phyloP scores from a whole-genome alignment of 2,329 filamentous ascomycete species.

The Dichotomopilus funicola region DNA sequence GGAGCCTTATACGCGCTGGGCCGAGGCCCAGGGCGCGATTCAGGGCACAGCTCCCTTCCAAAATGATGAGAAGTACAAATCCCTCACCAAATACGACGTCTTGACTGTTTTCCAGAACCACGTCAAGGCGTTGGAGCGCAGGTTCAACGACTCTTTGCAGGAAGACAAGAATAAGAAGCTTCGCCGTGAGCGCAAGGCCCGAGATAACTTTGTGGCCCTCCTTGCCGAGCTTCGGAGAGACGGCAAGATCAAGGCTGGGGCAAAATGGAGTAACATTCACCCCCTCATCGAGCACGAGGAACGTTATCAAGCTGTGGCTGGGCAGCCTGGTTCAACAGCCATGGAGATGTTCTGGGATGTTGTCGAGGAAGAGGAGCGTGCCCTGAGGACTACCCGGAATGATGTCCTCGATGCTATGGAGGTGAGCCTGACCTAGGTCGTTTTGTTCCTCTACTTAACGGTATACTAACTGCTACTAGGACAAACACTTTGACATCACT shows the following conservation, averaged over 20 bases:
- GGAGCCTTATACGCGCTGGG: slow-evolving; percentile 92
- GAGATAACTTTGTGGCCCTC: slow-evolving; percentile 72
- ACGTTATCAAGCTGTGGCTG: slow-evolving; percentile 76
- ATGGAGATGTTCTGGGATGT: slow-evolving; percentile 95
- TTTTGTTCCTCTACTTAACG: neutral
- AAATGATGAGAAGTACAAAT: slow-evolving; percentile 75
- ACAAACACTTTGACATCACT: slow-evolving; percentile 86
- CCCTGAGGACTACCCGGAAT: slow-evolving; percentile 73
- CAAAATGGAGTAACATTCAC: slow-evolving; percentile 81
- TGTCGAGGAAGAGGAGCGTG: slow-evolving; percentile 86
- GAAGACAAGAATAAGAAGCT: slow-evolving; percentile 75
- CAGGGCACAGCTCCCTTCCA: slow-evolving; percentile 71
- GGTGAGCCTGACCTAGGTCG: slow-evolving; percentile 45
- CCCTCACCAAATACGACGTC: slow-evolving; percentile 81
- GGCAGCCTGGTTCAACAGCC: slow-evolving; percentile 76
- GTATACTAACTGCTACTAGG: slow-evolving; percentile 41
- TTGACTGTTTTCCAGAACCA: slow-evolving; percentile 91
- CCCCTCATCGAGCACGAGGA: slow-evolving; percentile 71
- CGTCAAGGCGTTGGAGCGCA: slow-evolving; percentile 84
- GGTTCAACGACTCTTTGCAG: slow-evolving; percentile 86
- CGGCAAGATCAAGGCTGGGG: slow-evolving; percentile 80
- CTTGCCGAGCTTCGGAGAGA: slow-evolving; percentile 66
- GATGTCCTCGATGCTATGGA: slow-evolving; percentile 83
- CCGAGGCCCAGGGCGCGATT: slow-evolving; percentile 78
- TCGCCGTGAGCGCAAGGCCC: slow-evolving; percentile 76